Base-by-base conservation (phyloP, 306 rosid species). In the Vigna unguiculata region DNA sequence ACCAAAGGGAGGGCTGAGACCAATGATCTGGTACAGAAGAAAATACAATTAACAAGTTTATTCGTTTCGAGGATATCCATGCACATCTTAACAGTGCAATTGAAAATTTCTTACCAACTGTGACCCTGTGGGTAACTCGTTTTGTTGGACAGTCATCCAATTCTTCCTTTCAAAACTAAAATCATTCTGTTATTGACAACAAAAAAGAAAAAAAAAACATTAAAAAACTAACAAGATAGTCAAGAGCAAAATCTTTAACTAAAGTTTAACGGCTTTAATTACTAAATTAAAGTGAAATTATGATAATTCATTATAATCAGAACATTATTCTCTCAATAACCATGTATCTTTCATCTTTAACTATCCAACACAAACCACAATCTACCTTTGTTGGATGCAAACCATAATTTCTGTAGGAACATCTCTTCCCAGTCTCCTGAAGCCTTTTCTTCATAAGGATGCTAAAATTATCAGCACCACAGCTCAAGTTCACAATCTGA, bases 391-490 rank as follows among this genome's bases (percentile, higher is more conserved):
- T 75, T 68, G 88, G 90, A 71, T 90, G 78, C 36, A 84, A 49
- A 82, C 90, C 97, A 47, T 78, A 90, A 78, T 91, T 88, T 82
- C 74, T 88, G 72, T 67, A 91, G 0, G 67, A 80, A 81, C 97
- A 90, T 66, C 57, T 77, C 84, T 88, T 91, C 78, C 89, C 91
- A 0, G 22, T 82, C 81, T 86, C 95, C 72, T 90, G 91, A 14
- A 91, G 91, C 74, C 85, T 91, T 82, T 86, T 90, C 72, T 84
- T 87, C 97, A 91, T 82, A 40, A 85, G 69, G 74, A 90, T 75
- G 79, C 95, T 86, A 79, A 91, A 91, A 79, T 90, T 91, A 82
- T 91, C 90, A 55, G 95, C 87, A 66, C 91, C 97, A 24, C 95
- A 88, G 63, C 89, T 80, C 78, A 90, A 88, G 84, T 91, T 95